A percentile compares a stretch with the other conserved stretches of the same genome.
phyloP scores from a whole-genome alignment of 2,329 filamentous ascomycete species.

The Beauveria sp. region DNA sequence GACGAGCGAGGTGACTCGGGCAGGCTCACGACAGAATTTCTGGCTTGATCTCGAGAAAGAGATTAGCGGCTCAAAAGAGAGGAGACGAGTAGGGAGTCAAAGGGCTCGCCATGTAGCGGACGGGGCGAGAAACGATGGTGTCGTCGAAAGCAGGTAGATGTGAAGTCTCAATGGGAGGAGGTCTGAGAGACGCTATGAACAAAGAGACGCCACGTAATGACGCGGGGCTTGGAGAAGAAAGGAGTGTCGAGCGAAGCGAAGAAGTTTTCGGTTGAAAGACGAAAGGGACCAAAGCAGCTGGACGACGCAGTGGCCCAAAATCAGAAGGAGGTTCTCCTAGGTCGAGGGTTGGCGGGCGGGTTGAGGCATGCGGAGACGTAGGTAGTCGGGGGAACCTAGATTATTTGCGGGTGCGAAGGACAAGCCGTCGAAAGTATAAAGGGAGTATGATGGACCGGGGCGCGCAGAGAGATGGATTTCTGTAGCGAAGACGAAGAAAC shows the following conservation, averaged over 20 bases:
- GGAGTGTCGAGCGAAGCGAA: neutral
- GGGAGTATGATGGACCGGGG: neutral
- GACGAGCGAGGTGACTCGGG: neutral
- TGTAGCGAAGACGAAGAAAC: neutral
- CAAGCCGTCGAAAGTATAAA: neutral
- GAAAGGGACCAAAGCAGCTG: neutral
- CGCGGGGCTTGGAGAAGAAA: neutral
- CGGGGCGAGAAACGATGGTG: neutral
- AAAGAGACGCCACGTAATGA: neutral
- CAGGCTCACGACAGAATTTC: neutral
- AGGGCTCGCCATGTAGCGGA: conserved; percentile 1
- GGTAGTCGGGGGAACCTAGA: conserved; percentile 9
- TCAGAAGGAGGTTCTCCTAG: neutral
- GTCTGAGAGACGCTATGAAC: neutral
- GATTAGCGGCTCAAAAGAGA: neutral
- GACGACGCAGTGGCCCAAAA: neutral
- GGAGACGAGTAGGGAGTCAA: neutral
- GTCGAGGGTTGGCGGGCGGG: neutral
- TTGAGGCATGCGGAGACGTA: conserved; percentile 7
- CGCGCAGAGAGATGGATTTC: neutral
- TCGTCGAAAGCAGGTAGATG: neutral
- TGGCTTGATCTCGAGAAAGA: neutral
- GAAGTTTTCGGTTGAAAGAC: neutral
- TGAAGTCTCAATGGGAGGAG: neutral
- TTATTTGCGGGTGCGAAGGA: neutral